Percentiles rank a stretch among this genome's conserved stretches.
phyloP scores from a whole-genome alignment of 495 filamentous ascomycete species.

The Rusavskia elegans region DNA sequence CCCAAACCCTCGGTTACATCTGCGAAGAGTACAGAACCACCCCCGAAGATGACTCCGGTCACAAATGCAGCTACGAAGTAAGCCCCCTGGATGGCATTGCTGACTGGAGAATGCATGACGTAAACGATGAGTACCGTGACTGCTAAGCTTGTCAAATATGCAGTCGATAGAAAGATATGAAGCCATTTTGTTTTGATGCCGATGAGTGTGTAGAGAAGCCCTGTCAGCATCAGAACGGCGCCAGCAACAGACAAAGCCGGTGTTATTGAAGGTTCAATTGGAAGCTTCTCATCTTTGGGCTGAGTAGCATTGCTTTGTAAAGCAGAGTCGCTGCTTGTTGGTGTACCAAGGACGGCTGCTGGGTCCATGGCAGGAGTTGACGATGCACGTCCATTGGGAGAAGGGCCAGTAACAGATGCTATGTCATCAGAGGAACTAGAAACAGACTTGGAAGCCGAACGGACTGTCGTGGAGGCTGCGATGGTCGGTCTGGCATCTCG shows the following conservation, averaged over 20 bases:
- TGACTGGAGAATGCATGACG: constrained; percentile 70
- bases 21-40: constrained; percentile 57
- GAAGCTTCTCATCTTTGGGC: constrained; percentile 31
- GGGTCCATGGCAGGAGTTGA: not conserved
- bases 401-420: not conserved
- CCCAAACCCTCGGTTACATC: constrained; percentile 79
- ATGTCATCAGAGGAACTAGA: not conserved
- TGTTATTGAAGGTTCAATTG: constrained; percentile 58
- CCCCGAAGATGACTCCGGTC: constrained; percentile 65
- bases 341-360: not conserved
- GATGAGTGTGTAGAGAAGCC: constrained; percentile 52
- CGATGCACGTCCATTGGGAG: not conserved
- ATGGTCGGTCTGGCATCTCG: not conserved
- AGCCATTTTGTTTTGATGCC: constrained; percentile 77
- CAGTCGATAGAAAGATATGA: constrained; percentile 67
- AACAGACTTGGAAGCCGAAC: not conserved
- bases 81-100: constrained; percentile 64
- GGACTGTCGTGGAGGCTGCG: not conserved
- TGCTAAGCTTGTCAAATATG: constrained; percentile 53
- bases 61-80: constrained; percentile 70
- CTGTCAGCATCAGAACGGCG: constrained; percentile 54
- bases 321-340: not conserved
- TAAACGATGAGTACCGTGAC: constrained; percentile 79
- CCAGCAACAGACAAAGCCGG: constrained; percentile 70
- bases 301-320: not conserved